These are phyloP conservation scores for Grosmannia penicillata DNA, from an alignment of 2,329 filamentous ascomycete species.

Conservation along the genomic window DNA sequence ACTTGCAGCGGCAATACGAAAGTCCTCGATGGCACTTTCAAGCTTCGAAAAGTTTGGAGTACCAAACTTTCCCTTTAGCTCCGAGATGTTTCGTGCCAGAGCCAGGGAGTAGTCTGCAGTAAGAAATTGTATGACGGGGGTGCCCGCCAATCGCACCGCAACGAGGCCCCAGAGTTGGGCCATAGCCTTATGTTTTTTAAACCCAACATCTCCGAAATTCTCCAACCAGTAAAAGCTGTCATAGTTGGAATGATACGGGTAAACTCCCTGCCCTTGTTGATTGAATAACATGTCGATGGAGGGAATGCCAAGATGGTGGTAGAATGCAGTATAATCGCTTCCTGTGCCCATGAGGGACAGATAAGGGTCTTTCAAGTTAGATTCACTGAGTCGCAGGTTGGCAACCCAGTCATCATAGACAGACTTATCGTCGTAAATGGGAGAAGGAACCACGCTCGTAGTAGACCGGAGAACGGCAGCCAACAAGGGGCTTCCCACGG, in stretches of 20 bases:
- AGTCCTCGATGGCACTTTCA: not conserved
- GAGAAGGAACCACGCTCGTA: not conserved
- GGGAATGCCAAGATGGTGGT: constrained; percentile 39
- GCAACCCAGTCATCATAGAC: constrained; percentile 12
- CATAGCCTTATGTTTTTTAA: constrained; percentile 43
- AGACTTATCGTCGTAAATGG: not conserved
- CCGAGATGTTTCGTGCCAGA: not conserved
- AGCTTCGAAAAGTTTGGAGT: not conserved
- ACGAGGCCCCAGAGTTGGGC: not conserved
- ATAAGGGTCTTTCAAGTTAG: constrained; percentile 28
- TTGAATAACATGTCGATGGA: constrained; percentile 42
- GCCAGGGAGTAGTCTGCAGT: not conserved
- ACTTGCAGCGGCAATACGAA: not conserved
- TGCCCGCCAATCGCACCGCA: not conserved
- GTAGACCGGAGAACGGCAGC: not conserved
- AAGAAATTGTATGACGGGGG: not conserved
- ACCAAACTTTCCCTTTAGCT: not conserved
- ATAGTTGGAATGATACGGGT: constrained; percentile 74
- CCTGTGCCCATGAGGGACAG: constrained; percentile 52
- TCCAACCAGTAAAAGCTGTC: constrained; percentile 79
- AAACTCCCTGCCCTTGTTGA: constrained; percentile 28
- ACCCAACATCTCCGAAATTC: constrained; percentile 54
- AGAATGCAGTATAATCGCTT: constrained; percentile 53
- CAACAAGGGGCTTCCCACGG: constrained; percentile 29
- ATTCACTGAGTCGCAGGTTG: constrained; percentile 43